A percentile compares a stretch with the other conserved stretches of the same genome.
phyloP scores from a whole-genome alignment of 306 rosid species.

The Phaseolus lunatus region DNA sequence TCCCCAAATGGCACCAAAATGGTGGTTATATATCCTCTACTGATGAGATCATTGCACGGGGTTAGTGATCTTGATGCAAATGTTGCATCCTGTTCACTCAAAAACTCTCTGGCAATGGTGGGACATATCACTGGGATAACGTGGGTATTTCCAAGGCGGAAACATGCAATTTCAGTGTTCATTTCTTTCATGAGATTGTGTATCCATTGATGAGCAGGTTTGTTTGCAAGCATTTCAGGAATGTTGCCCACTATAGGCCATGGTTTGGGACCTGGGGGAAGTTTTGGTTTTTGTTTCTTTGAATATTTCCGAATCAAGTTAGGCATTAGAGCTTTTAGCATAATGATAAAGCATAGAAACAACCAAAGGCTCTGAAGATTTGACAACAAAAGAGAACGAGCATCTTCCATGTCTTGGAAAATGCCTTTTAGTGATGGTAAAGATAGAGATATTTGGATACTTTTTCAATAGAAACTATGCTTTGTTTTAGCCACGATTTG shows the following conservation, averaged over 20 bases:
- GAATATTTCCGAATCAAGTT: neutral
- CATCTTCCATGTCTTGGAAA: neutral
- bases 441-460: too few species aligned
- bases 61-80: conserved; percentile 44
- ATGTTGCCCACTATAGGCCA: conserved; percentile 9
- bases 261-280: conserved; percentile 20
- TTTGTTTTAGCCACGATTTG: too few species aligned
- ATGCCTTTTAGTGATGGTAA: neutral
- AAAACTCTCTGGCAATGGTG: neutral
- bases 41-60: conserved; percentile 4
- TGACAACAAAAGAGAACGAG: neutral
- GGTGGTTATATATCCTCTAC: conserved; percentile 8
- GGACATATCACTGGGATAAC: neutral
- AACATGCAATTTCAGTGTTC: neutral
- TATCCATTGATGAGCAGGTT: neutral
- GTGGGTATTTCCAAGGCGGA: conserved; percentile 29
- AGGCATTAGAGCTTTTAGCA: neutral
- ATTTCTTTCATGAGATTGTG: conserved; percentile 1
- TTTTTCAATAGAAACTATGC: too few species aligned
- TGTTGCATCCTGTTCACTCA: conserved; percentile 35
- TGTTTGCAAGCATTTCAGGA: conserved; percentile 18
- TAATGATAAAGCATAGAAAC: neutral
- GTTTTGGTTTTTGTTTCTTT: conserved; percentile 1
- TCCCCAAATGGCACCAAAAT: conserved; percentile 12
- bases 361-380: neutral